These are phyloP conservation scores for Mycena olivaceomarginata DNA, from an alignment of 768 basidiomycete genomes.

Conservation along the genomic window DNA sequence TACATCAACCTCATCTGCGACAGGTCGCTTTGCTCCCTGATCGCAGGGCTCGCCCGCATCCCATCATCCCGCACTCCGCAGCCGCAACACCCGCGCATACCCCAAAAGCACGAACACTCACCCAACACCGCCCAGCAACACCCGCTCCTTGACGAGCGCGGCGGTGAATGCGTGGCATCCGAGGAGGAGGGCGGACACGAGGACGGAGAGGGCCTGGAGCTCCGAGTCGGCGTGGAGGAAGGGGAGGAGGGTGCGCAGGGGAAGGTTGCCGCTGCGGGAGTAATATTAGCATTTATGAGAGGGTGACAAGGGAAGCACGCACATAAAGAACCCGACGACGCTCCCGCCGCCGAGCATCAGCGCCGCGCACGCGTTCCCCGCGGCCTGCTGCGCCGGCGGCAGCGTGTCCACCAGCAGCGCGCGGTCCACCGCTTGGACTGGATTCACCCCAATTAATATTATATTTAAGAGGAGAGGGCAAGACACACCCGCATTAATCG, in stretches of 20 bases:
- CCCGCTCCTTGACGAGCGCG: constrained; percentile 79
- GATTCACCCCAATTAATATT: not conserved
- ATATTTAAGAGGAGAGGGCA: constrained; percentile 12
- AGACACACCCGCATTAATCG: constrained; percentile 68
- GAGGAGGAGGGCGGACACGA: constrained; percentile 84
- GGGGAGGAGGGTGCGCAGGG: constrained; percentile 81
- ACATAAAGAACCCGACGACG: constrained; percentile 94
- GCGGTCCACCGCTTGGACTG: constrained; percentile 93
- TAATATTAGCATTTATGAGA: not conserved
- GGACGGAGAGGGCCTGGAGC: constrained; percentile 86
- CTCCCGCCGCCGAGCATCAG: constrained; percentile 93
- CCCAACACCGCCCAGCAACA: constrained; percentile 67
- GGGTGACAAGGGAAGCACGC: constrained; percentile 52
- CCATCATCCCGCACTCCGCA: no score
- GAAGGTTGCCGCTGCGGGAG: constrained; percentile 82
- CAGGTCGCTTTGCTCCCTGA: no score
- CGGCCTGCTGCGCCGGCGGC: constrained; percentile 83
- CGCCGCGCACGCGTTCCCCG: constrained; percentile 96
- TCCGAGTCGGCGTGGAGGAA: constrained; percentile 83
- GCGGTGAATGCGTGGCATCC: constrained; percentile 79
- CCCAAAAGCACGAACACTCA: not conserved
- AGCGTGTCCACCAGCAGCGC: constrained; percentile 93
- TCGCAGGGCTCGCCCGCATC: no score
- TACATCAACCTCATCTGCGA: no score
- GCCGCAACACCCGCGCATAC: not conserved